Percentiles rank a stretch among this genome's conserved stretches.
These are phyloP conservation scores for Cladosporium colombiae DNA, from an alignment of 2,329 filamentous ascomycete species.

Conservation along the genomic window DNA sequence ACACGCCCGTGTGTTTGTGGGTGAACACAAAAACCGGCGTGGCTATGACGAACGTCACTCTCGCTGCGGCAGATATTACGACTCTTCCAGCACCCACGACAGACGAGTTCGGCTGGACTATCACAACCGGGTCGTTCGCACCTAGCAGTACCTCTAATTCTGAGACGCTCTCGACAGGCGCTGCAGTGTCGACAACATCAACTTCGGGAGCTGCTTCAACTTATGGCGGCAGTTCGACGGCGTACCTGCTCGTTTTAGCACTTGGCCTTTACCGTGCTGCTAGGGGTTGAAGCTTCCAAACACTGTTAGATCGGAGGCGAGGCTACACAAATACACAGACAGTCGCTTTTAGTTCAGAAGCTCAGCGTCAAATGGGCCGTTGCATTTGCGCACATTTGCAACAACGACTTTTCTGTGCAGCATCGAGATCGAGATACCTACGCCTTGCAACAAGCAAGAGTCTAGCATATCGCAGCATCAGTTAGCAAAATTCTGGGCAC, in stretches of 20 bases:
- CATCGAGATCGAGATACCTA: not conserved
- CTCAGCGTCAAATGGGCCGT: not conserved
- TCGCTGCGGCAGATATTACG: slow-evolving; percentile 25
- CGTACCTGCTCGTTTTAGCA: not conserved
- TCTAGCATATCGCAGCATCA: not conserved
- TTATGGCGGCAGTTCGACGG: not conserved
- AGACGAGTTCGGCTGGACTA: not conserved
- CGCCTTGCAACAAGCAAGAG: not conserved
- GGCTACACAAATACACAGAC: not conserved
- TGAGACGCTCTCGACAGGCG: not conserved
- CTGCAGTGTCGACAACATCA: not conserved
- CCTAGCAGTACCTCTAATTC: not conserved
- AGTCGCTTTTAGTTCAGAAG: not conserved
- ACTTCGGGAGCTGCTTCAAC: not conserved
- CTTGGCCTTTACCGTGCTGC: not conserved
- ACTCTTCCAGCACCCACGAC: slow-evolving; percentile 18
- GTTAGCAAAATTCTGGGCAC: not conserved
- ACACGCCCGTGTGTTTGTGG: slow-evolving; percentile 27
- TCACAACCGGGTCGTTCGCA: not conserved
- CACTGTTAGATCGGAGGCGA: not conserved
- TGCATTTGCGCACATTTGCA: not conserved
- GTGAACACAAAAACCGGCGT: slow-evolving; percentile 23
- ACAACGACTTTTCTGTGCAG: not conserved
- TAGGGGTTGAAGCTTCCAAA: not conserved
- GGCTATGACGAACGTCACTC: slow-evolving; percentile 24